Evolutionary conservation across 305 asterid species (phyloP).

Genomic region (Fraxinus greggii): DNA sequence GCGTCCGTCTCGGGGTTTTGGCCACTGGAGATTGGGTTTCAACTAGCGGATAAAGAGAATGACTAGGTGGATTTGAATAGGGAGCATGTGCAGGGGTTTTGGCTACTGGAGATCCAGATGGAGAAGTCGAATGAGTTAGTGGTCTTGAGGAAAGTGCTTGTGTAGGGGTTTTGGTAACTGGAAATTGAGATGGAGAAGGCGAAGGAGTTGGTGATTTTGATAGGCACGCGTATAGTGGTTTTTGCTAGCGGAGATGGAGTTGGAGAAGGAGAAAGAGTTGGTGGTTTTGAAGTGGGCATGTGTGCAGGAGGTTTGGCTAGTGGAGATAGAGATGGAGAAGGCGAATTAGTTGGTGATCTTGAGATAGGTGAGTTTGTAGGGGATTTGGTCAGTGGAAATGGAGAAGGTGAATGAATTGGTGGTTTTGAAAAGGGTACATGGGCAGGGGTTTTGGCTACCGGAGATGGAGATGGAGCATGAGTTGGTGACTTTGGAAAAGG

Average conservation of each 20-base stretch:
- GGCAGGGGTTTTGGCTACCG: not conserved
- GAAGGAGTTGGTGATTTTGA: not conserved
- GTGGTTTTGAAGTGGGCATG: not conserved
- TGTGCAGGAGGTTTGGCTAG: not conserved
- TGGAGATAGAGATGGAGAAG: not conserved
- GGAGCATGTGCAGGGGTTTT: not conserved
- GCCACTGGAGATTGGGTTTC: not conserved
- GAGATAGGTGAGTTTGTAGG: not conserved
- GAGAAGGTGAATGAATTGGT: conserved; percentile 18
- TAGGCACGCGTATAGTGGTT: not conserved
- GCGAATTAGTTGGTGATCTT: not conserved
- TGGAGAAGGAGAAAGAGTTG: not conserved
- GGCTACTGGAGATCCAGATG: not conserved
- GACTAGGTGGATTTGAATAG: not conserved
- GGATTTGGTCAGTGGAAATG: not conserved
- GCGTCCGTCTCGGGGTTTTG: not conserved
- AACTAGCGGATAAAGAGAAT: not conserved
- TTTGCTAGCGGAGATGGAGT: not conserved
- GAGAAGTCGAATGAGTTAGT: not conserved
- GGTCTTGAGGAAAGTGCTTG: not conserved
- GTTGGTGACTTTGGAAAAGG: not conserved
- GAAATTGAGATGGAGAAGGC: not conserved
- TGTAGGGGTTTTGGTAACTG: not conserved
- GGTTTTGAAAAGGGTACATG: not conserved
- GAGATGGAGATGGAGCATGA: not conserved